Percentiles rank a stretch among this genome's conserved stretches.
These are phyloP conservation scores for Rhodocollybia butyracea DNA, from an alignment of 768 basidiomycete genomes.

Conservation along the genomic window DNA sequence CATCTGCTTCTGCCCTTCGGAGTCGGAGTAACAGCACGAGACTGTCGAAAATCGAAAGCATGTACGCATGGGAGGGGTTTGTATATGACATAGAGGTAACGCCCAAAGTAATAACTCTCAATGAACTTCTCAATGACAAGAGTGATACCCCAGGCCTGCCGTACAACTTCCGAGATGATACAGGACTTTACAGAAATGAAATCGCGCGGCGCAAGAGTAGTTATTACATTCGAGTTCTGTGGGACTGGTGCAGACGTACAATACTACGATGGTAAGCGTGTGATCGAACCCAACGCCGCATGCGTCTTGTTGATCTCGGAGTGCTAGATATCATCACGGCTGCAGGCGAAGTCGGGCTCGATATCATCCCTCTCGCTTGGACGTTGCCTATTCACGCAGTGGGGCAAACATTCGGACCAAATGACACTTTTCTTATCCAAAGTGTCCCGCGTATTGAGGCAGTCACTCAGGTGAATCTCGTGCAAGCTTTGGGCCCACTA, in stretches of 20 bases:
- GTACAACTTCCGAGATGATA: constrained; percentile 10
- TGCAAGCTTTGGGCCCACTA: neutral
- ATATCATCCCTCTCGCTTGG: constrained; percentile 14
- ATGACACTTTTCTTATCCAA: constrained; percentile 14
- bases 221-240: constrained; percentile 16
- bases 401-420: constrained; percentile 12
- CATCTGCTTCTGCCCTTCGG: no score
- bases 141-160: constrained; percentile 6
- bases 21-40: no score
- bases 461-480: constrained; percentile 1
- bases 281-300: no score
- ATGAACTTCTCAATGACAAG: neutral
- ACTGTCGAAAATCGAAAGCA: constrained; percentile 11
- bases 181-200: constrained; percentile 13
- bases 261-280: constrained; percentile 12
- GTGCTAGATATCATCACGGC: constrained; percentile 12
- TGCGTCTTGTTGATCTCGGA: neutral
- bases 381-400: constrained; percentile 14
- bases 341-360: constrained; percentile 11
- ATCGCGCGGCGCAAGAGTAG: constrained; percentile 12
- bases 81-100: constrained; percentile 13
- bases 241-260: constrained; percentile 12
- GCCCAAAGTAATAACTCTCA: neutral
- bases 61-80: constrained; percentile 17
- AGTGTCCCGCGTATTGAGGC: constrained; percentile 14